Conservation (phyloP, 768 basidiomycete species). For the Amanita thiersii region DNA sequence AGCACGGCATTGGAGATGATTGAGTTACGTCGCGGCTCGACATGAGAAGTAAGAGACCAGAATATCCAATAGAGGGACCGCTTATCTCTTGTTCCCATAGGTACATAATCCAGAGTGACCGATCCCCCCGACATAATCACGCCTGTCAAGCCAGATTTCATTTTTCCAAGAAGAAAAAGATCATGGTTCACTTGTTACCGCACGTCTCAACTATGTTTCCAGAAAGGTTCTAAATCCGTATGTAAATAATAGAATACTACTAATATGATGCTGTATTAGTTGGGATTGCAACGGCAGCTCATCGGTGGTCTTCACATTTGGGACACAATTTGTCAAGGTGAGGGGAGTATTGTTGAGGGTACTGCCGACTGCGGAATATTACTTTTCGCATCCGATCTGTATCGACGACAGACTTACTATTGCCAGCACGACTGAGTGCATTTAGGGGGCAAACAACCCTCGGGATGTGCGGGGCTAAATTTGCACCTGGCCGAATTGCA, state of each 20-base stretch:
- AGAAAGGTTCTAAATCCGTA: conserved; percentile 1
- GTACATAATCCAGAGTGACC: too few species aligned
- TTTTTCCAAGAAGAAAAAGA: too few species aligned
- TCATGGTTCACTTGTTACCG: too few species aligned
- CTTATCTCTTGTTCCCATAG: too few species aligned
- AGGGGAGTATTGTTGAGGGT: conserved; percentile 62
- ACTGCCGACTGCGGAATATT: conserved; percentile 40
- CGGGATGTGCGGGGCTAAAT: conserved; percentile 53
- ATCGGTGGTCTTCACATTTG: conserved; percentile 22
- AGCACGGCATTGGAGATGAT: conserved; percentile 77
- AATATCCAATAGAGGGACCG: background rate
- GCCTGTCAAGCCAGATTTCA: too few species aligned
- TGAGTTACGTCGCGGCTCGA: conserved; percentile 23
- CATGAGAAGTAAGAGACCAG: background rate
- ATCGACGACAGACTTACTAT: conserved; percentile 40
- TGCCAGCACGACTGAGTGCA: conserved; percentile 62
- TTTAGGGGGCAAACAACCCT: conserved; percentile 36
- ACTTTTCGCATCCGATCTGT: conserved; percentile 7
- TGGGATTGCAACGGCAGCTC: background rate
- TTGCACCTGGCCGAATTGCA: conserved; percentile 53
- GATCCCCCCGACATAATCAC: too few species aligned
- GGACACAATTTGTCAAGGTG: conserved; percentile 56
- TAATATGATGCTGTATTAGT: conserved; percentile 3
- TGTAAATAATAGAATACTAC: conserved; percentile 6
- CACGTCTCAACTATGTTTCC: background rate